phyloP scores from a whole-genome alignment of 345 rosid species.

The Combretum micranthum region DNA sequence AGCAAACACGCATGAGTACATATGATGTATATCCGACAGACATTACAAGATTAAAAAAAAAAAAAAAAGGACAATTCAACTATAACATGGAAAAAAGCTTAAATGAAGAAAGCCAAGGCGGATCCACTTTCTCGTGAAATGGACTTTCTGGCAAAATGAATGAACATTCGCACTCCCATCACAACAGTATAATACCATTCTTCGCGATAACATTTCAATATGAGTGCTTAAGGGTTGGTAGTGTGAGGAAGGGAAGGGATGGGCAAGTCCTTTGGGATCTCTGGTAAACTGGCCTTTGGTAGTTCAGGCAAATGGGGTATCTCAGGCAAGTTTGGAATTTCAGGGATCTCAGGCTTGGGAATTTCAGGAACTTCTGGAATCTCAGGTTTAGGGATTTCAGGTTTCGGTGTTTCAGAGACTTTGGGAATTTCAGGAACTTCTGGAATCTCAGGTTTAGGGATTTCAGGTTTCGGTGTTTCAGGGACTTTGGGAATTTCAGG shows the following conservation, averaged over 20 bases:
- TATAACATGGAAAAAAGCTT: no score
- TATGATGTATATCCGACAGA: no score
- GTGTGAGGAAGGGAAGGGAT: constrained; percentile 1
- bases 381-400: background rate
- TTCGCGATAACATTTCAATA: no score
- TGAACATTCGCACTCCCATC: no score
- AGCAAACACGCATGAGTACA: no score
- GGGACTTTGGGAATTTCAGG: background rate
- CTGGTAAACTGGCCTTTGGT: constrained; percentile 10
- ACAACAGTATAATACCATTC: no score
- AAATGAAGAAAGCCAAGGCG: no score
- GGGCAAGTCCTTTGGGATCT: constrained; percentile 14
- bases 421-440: background rate
- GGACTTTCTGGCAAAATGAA: no score
- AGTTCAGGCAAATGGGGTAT: constrained; percentile 5
- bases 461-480: background rate
- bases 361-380: no score
- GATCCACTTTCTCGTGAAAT: no score
- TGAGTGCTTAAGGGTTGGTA: background rate
- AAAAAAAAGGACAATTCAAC: no score
- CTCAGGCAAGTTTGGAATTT: constrained; percentile 13
- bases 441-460: background rate
- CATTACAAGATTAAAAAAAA: no score
- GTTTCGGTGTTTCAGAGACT: background rate
- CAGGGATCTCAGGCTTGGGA: constrained; percentile 10